Conservation (phyloP, 441 rosid genomes). For the Mallotus repandus region DNA sequence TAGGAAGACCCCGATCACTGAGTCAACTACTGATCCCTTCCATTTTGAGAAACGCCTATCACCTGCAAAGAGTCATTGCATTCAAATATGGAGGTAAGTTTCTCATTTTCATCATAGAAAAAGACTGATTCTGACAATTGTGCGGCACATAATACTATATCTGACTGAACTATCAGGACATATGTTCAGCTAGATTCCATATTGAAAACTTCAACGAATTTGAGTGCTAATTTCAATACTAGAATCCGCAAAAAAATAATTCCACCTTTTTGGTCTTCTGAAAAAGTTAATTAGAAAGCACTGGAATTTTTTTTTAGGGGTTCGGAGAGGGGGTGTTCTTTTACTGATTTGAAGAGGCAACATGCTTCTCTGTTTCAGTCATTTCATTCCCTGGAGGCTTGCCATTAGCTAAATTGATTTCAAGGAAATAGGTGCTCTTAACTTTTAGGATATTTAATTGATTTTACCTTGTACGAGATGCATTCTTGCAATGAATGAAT, state of each 20-base stretch:
- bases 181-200: background rate
- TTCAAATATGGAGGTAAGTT: constrained; percentile 16
- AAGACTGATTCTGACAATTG: background rate
- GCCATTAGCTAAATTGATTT: background rate
- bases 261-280: background rate
- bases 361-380: no score
- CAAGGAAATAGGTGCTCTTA: background rate
- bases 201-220: background rate
- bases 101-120: background rate
- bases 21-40: constrained; percentile 99
- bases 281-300: background rate
- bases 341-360: no score
- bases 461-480: constrained; percentile 92
- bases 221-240: background rate
- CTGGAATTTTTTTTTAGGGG: background rate
- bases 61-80: constrained; percentile 53
- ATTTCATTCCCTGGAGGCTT: background rate
- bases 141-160: constrained; percentile 1
- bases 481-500: constrained; percentile 95
- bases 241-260: background rate
- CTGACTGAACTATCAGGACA: background rate
- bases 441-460: background rate
- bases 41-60: constrained; percentile 95
- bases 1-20: constrained; percentile 94
- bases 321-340: no score